A percentile compares a stretch with the other conserved stretches of the same genome.
These are phyloP conservation scores for Effrenium voratum DNA, from an alignment of 73 alveolate species.

Conservation along the genomic window DNA sequence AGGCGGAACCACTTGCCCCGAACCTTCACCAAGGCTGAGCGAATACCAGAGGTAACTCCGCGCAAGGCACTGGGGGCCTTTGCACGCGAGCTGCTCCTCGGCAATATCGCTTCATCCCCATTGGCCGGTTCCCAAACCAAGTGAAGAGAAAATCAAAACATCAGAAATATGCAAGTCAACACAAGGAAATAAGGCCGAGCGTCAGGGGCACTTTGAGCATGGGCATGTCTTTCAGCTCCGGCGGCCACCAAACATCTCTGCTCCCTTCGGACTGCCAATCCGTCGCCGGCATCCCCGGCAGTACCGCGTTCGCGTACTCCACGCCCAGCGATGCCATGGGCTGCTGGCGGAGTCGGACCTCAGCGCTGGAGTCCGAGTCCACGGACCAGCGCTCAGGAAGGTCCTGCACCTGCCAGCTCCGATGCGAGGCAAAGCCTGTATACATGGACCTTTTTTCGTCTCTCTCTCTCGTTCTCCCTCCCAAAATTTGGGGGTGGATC, in stretches of 20 bases:
- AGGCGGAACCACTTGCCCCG: constrained; percentile 80
- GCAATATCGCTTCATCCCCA: background rate
- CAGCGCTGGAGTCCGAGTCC: too few species aligned
- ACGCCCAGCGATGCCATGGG: background rate
- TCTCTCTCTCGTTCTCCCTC: background rate
- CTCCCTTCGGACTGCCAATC: constrained; percentile 7
- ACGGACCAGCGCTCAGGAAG: too few species aligned
- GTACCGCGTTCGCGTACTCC: background rate
- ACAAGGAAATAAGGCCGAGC: background rate
- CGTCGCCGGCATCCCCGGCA: constrained; percentile 50
- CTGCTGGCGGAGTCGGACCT: background rate
- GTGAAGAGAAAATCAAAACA: background rate
- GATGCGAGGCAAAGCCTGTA: background rate
- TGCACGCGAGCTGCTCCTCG: background rate
- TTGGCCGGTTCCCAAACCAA: background rate
- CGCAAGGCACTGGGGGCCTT: background rate
- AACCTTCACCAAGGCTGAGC: constrained; percentile 49
- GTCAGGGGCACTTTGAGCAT: background rate
- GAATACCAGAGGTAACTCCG: constrained; percentile 45
- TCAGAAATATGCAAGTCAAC: background rate
- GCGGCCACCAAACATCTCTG: background rate
- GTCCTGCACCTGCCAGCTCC: background rate
- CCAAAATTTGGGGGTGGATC: too few species aligned
- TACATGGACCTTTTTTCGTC: too few species aligned
- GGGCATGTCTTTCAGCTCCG: constrained; percentile 17